Conservation (phyloP, 2,329 filamentous ascomycete genomes). For the Chaetomiaceae sp. region DNA sequence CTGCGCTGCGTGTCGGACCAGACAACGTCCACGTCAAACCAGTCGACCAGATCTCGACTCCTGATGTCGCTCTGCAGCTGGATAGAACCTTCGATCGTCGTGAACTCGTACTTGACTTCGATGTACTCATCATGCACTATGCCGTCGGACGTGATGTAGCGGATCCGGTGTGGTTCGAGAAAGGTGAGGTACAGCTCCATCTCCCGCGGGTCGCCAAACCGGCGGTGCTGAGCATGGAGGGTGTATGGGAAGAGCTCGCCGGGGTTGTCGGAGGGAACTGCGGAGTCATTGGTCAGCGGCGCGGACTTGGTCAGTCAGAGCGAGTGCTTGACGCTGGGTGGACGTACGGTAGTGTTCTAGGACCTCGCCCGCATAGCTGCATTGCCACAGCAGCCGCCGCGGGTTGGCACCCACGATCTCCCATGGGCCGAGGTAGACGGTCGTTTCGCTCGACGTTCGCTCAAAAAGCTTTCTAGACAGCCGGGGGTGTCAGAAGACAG, state of each 20-base stretch:
- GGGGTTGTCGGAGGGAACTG: conserved; percentile 42
- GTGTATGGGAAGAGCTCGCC: conserved; percentile 43
- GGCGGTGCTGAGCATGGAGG: conserved; percentile 44
- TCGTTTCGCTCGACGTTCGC: conserved; percentile 42
- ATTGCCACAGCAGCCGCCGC: conserved; percentile 47
- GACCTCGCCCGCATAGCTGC: conserved; percentile 46
- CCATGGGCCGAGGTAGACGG: conserved; percentile 49
- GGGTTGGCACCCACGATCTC: conserved; percentile 42
- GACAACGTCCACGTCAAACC: conserved; percentile 47
- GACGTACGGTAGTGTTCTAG: conserved; percentile 46
- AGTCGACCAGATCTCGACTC: conserved; percentile 42
- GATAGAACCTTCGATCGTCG: conserved; percentile 40
- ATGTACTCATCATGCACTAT: conserved; percentile 44
- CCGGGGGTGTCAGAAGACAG: conserved; percentile 16
- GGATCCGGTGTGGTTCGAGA: conserved; percentile 41
- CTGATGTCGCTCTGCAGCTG: conserved; percentile 46
- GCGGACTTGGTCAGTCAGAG: background rate
- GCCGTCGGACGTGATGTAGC: conserved; percentile 43
- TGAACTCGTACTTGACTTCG: conserved; percentile 46
- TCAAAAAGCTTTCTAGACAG: conserved; percentile 43
- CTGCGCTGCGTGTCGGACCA: conserved; percentile 46
- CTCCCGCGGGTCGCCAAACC: conserved; percentile 43
- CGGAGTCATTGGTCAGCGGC: conserved; percentile 13
- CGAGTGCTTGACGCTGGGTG: background rate
- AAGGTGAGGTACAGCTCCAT: conserved; percentile 46